Base-by-base conservation (phyloP, 805 yeast genomes). In the Yarrowia sp. region DNA sequence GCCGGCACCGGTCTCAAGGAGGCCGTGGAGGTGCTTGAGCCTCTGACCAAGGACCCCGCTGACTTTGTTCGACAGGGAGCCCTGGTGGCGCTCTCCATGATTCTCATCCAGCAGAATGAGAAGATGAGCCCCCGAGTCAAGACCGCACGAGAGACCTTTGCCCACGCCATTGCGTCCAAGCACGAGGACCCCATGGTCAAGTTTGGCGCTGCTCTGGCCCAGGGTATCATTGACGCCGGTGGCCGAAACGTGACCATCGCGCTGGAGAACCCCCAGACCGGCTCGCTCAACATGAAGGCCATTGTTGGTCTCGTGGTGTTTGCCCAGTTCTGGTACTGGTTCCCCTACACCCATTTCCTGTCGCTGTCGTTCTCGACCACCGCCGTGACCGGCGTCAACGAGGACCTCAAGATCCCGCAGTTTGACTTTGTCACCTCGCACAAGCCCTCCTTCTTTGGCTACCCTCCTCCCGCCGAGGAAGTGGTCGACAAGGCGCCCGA, bases 51-150 rank as follows among this genome's bases (percentile, higher is more conserved):
- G 75, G 99, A 95, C 79, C 87, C 97, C 1, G 96, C 92, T 52
- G 99, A 95, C 78, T 95, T 94, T 80, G 99, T 95, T 50, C 90
- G 98, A 77, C 99, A 95, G 80, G 98, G 98, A 73, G 97, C 99
- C 1, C 85, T 92, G 79, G 88, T 93, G 78, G 96, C 98, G 2
- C 81, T 91, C 70, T 85, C 98, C 8, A 89, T 95, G 97, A 86
- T 95, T 68, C 84, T 93, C 75, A 88, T 95, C 69, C 90, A 88
- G 78, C 92, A 88, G 78, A 95, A 91, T 76, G 97, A 93, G 73
- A 87, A 87, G 72, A 81, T 90, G 5, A 85, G 84, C 78, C 92
- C 97, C 46, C 89, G 90, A 75, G 95, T 94, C 42, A 87, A 86
- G 71, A 86, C 87, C 44, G 84, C 92, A 72, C 90, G 88, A 75